Conservation (phyloP, 1,284 basidiomycete species). For the Vanrija humicola region DNA sequence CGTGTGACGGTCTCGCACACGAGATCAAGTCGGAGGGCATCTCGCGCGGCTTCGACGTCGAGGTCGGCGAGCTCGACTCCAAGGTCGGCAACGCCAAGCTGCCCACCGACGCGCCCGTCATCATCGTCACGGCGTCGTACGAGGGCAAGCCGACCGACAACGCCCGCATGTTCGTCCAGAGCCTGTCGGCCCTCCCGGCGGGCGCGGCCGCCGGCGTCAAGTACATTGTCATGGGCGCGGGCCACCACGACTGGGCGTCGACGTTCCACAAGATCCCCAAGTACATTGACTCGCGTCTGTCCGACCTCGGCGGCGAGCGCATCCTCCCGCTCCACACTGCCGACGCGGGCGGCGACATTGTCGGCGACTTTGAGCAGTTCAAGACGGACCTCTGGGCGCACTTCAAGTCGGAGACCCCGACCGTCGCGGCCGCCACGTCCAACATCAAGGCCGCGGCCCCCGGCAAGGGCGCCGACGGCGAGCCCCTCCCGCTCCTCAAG, state of each 20-base stretch:
- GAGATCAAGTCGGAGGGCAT: slow-evolving; percentile 52
- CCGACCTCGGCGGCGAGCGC: slow-evolving; percentile 50
- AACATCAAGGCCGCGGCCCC: not conserved
- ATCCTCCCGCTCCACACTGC: slow-evolving; percentile 30
- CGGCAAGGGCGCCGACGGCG: slow-evolving; percentile 23
- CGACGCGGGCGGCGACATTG: slow-evolving; percentile 50
- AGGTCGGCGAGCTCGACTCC: slow-evolving; percentile 53
- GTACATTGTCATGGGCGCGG: slow-evolving; percentile 57
- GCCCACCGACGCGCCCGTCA: slow-evolving; percentile 54
- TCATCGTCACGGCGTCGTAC: slow-evolving; percentile 56
- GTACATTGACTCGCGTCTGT: slow-evolving; percentile 51
- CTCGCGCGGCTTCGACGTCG: slow-evolving; percentile 51
- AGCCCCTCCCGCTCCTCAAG: not conserved
- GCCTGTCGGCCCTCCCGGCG: not conserved
- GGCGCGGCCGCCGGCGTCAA: slow-evolving; percentile 36
- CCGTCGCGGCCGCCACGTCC: not conserved
- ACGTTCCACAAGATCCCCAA: slow-evolving; percentile 57
- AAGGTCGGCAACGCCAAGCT: slow-evolving; percentile 43
- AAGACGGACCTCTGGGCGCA: slow-evolving; percentile 51
- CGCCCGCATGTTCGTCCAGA: slow-evolving; percentile 16
- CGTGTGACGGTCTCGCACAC: slow-evolving; percentile 56
- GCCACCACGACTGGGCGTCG: slow-evolving; percentile 56
- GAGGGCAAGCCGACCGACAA: slow-evolving; percentile 50
- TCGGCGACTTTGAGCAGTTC: slow-evolving; percentile 55
- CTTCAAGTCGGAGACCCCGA: slow-evolving; percentile 20